Evolutionary conservation across 129 eudicot genomes (phyloP), one percentile per base, ranked within the genome.

Genomic region (Mikania micrantha): DNA sequence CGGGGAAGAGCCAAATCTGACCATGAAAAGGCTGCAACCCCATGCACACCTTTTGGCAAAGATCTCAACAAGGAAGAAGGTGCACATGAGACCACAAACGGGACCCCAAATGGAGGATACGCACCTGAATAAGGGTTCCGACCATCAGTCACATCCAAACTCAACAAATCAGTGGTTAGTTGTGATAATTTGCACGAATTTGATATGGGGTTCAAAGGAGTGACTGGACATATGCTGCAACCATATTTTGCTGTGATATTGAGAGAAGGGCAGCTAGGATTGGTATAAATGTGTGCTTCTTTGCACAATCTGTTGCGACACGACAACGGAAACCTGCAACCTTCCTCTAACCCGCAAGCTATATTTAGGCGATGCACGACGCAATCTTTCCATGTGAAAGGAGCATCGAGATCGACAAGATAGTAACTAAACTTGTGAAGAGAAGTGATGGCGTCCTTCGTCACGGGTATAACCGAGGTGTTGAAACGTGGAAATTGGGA

Each of bases 371-470:
- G 17, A 24, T 16, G 66, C 12, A 67, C 31, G 3, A 66, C 7
- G 21, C 85, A 84, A 12, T 28, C 19, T 49, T 29, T 38, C 89
- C 85, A 84, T 3, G 72, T 59, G 63, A 73, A 77, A 0, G 83
- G 79, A 12, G 85, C 74, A 31, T 61, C 74, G 28, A 84, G 77
- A 67, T 84, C 85, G 9, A 84, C 73, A 31, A 84, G 82, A 21
- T 31, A 61, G 22, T 52, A 62, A 3, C 25, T 1, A 9, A 72
- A 24, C 39, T 21, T 77, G 60, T 53, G 77, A 27, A 77, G 78
- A 29, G 79, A 77, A 15, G 78, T 53, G 4, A 11, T 38, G 36
- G 75, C 11, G 56, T 69, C 69, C 32, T 77, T 78, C 0, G 35
- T 34, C 31, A 80, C 40, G 16, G 83, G 81, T 35, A 81, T 70